A percentile compares a stretch with the other conserved stretches of the same genome.
Evolutionary conservation across 768 basidiomycete genomes (phyloP).

Genomic region (Lactarius psammicola): DNA sequence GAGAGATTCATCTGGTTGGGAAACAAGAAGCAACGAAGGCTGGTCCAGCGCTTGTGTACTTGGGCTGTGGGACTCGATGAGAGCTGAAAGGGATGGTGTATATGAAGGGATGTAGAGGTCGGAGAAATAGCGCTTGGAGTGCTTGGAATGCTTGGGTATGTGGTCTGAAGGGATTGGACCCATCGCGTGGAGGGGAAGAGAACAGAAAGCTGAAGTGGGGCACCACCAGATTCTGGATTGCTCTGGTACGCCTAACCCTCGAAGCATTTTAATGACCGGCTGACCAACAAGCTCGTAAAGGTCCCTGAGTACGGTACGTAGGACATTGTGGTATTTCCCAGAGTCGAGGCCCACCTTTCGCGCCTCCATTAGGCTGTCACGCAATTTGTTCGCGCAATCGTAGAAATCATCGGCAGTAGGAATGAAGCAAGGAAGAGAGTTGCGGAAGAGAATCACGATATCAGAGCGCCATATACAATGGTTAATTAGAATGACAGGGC

Average conservation of each 20-base stretch:
- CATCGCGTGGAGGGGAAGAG: neutral
- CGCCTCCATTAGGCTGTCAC: neutral
- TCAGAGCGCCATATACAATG: conserved; percentile 3
- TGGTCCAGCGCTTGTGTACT: neutral
- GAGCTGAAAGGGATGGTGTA: neutral
- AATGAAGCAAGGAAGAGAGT: neutral
- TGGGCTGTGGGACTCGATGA: neutral
- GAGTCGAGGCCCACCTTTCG: neutral
- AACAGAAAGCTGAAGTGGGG: no score
- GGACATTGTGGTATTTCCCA: neutral
- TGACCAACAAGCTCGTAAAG: neutral
- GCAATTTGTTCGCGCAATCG: neutral
- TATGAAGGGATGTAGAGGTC: conserved; percentile 6
- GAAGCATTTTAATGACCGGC: no score
- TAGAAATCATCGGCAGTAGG: neutral
- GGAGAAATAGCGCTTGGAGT: neutral
- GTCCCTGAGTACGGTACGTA: neutral
- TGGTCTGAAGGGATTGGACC: conserved; percentile 2
- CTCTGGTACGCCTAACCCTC: no score
- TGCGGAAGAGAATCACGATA: neutral
- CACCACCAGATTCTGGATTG: no score
- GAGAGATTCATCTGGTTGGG: neutral
- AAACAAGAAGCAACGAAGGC: conserved; percentile 10
- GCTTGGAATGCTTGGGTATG: neutral
- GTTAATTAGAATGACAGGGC: conserved; percentile 12